These are phyloP conservation scores for Lecanicillium sp. DNA, from an alignment of 2,329 filamentous ascomycete species.

Conservation along the genomic window DNA sequence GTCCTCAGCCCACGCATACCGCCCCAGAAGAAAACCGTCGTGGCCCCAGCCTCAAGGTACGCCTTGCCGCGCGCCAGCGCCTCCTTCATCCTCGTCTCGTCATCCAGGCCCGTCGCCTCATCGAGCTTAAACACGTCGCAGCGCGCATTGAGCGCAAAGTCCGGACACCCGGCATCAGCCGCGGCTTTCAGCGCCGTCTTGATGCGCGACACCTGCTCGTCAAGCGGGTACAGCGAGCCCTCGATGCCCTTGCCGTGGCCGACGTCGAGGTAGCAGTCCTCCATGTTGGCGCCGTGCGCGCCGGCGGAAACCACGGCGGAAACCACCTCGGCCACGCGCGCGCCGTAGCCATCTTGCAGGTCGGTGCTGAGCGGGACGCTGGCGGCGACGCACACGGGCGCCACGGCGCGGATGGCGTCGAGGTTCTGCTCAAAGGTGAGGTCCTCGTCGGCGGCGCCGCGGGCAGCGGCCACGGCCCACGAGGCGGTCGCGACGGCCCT, in stretches of 20 bases:
- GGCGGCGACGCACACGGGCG: conserved; percentile 28
- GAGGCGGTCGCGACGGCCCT: conserved; percentile 41
- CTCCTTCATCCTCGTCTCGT: conserved; percentile 33
- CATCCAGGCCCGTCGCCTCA: conserved; percentile 17
- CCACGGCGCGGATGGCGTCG: conserved; percentile 35
- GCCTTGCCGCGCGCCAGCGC: conserved; percentile 45
- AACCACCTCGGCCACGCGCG: conserved; percentile 36
- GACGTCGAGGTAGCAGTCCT: conserved; percentile 36
- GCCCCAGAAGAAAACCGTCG: conserved; percentile 55
- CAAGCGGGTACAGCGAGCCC: conserved; percentile 26
- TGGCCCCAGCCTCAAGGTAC: conserved; percentile 51
- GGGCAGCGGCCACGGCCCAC: conserved; percentile 39
- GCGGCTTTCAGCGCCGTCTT: conserved; percentile 33
- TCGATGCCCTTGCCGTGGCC: conserved; percentile 24
- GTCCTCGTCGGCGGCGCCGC: conserved; percentile 37
- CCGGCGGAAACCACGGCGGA: conserved; percentile 38
- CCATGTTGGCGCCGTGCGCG: conserved; percentile 51
- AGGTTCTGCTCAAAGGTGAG: conserved; percentile 46
- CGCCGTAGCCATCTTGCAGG: conserved; percentile 53
- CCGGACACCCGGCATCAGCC: conserved; percentile 36
- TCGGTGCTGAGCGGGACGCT: conserved; percentile 47
- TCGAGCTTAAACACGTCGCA: conserved; percentile 42
- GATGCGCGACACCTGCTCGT: conserved; percentile 42
- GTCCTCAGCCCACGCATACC: conserved; percentile 33
- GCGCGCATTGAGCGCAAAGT: conserved; percentile 51